These are phyloP conservation scores for Hammondia hammondi DNA, from an alignment of 169 alveolate genomes.

Conservation along the genomic window DNA sequence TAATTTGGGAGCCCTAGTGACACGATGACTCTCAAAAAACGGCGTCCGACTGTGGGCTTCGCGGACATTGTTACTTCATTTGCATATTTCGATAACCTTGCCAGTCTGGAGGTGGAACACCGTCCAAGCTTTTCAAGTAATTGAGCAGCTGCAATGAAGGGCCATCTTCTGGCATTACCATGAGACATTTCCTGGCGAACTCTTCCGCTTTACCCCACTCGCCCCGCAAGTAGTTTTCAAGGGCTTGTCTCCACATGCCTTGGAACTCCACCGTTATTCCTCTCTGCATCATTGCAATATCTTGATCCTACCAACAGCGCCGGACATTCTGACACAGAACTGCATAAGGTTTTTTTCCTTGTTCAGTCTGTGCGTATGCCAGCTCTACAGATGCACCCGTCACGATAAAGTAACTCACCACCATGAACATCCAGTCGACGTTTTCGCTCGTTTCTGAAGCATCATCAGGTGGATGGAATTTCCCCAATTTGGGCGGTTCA, in stretches of 20 bases:
- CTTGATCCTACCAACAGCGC: slow-evolving; percentile 25
- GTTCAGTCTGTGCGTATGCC: too few relatives aligned
- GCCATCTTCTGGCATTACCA: slow-evolving; percentile 41
- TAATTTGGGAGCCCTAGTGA: too few relatives aligned
- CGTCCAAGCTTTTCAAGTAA: not conserved
- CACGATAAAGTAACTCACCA: not conserved
- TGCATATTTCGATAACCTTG: slow-evolving; percentile 14
- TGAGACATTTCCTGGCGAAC: slow-evolving; percentile 24
- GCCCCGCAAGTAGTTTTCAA: slow-evolving; percentile 21
- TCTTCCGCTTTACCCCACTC: slow-evolving; percentile 44
- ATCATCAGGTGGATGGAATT: slow-evolving; percentile 32
- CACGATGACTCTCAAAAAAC: too few relatives aligned
- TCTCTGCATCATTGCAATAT: slow-evolving; percentile 14
- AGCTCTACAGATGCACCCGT: not conserved
- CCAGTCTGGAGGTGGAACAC: slow-evolving; percentile 30
- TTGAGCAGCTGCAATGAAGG: not conserved
- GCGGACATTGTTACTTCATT: not conserved
- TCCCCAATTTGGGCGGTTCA: slow-evolving; percentile 9
- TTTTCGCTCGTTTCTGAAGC: not conserved
- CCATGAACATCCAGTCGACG: slow-evolving; percentile 37
- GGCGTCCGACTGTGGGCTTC: too few relatives aligned
- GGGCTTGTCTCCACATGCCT: slow-evolving; percentile 39
- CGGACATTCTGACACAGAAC: not conserved
- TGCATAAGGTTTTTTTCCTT: not conserved
- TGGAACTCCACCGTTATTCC: slow-evolving; percentile 41